Base-by-base conservation (phyloP, 1,139 yeast genomes). In the Kurtzmaniella quercitrusa region DNA sequence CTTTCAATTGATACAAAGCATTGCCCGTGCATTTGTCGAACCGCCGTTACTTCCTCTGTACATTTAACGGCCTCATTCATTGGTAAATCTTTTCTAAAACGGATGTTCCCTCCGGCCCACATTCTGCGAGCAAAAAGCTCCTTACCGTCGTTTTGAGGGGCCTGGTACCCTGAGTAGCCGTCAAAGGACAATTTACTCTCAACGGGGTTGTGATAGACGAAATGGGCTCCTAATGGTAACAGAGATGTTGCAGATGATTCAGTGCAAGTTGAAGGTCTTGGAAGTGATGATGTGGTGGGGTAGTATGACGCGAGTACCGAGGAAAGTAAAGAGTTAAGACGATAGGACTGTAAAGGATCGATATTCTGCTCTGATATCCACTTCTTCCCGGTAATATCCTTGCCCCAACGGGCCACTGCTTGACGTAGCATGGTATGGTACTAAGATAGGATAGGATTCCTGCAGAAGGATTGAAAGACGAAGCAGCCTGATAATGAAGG, bases 111-210 rank as follows among this genome's bases (percentile, higher is more conserved):
- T 34, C 82, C 81, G 0, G 78, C 82, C 97, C 97, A 91, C 81
- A 91, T 76, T 31, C 97, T 67, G 48, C 94, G 67, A 21, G 65
- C 64, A 56, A 69, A 88, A 6, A 63, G 55, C 39, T 56, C 67
- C 3, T 54, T 43, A 6, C 55, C 54, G 16, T 46, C 48, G 5
- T 48, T 47, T 1, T 47, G 38, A 1, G 96, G 96, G 1, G 93
- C 82, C 59, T 87, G 95, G 53, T 83, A 80, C 45, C 82, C 73
- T 52, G 87, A 95, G 61, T 88, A 91, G 0, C 97, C 97, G 60
- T 91, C 98, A 2, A 56, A 40, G 0, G 85, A 82, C 21, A 88
- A 57, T 2, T 60, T 60, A 0, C 50, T 43, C 50, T 81, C 89
- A 21, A 64, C 58, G 37, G 76, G 80, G 33, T 72, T 64, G 60